Evolutionary conservation across 495 filamentous ascomycete species (phyloP), one percentile per base, ranked within the genome.

Genomic region (Neurospora sp.): DNA sequence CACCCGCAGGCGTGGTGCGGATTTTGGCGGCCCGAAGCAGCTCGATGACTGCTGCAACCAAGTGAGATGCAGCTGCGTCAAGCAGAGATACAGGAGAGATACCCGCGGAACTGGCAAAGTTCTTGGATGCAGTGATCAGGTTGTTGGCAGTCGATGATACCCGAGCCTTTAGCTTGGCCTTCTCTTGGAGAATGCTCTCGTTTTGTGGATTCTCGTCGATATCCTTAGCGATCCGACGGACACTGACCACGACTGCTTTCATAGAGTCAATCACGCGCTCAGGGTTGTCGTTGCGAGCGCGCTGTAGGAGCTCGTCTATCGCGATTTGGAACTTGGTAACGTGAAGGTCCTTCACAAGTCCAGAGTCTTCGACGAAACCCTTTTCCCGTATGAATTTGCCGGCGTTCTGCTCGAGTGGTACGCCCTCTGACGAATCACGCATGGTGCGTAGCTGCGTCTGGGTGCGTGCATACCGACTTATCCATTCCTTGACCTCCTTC

Each of bases 281-380:
- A 0, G 93, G 89, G 69, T 92, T 89, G n/a, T 91, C 88, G 37
- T 83, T 85, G 18, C 95, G 89, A 4, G 93, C 93, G 53, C 85
- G 85, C 42, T 89, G 90, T n/a, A 99, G 85, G 6, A 98, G 88
- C 77, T 98, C 96, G 78, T 98, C 96, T 72, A 99, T 92, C 18
- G 94, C 89, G 75, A 98, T 91, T 79, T 99, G 96, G 85, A 97
- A 98, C 75, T 93, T 93, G 42, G 96, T 97, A 68, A 99, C 89
- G 82, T 97, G 91, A 27, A 97, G 88, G 81, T 97, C 94, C 81
- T 91, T 93, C 68, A 99, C 89, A 35, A 95, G 78, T 3, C 96
- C 96, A 69, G 91, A 86, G 10, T 88, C 85, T 72, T 91, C 86
- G 27, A 90, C 85, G 74, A 97, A 89, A 14, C 89, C 91, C 72